Evolutionary conservation across 2,329 filamentous ascomycete genomes (phyloP), one percentile per base, ranked within the genome.

Genomic region (Hysterium pulicare): DNA sequence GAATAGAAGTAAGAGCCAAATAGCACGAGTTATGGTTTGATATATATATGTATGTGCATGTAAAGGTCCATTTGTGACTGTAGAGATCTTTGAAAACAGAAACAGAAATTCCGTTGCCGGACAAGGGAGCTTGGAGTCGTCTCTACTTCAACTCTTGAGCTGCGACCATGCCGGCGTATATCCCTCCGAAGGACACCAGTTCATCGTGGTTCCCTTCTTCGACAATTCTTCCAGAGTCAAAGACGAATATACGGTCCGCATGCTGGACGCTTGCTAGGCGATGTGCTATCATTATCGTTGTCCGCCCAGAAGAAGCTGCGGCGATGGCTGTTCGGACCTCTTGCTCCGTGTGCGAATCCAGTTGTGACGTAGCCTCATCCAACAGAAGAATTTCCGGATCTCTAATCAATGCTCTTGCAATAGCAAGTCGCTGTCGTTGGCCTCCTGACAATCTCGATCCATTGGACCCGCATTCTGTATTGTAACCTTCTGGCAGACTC

Each of bases 201-300:
- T 78, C 72, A 15, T 67, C 61, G 57, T 86, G 81, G 16, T 74
- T 75, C n/a, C 84, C 82, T 42, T 71, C 66, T 57, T 86, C 81
- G 1, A 80, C 68, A 28, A 86, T 74, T 17, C 62, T 76, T 19
- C 83, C 81, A 46, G 82, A 76, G 9, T 85, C 84, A 36, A 93
- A 79, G 0, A 91, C 86, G 54, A 87, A 88, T 32, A 90, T 90
- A n/a, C 83, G 71, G 61, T 91, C 83, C 1, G 86, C 85, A 52
- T 90, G 84, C 62, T 87, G 86, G 16, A 90, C 82, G 10, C 85
- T 91, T 0, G 83, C 83, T 37, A 91, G 71, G 11, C 87, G 74
- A 61, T 91, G 87, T 1, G 87, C 87, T 9, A 93, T 86, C 2
- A 86, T 85, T 3, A 93, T 72, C 47, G 86, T 87, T 2, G 87